Base-by-base conservation (phyloP, 192 early-diverging fungal genomes). In the Gonapodya sp. region DNA sequence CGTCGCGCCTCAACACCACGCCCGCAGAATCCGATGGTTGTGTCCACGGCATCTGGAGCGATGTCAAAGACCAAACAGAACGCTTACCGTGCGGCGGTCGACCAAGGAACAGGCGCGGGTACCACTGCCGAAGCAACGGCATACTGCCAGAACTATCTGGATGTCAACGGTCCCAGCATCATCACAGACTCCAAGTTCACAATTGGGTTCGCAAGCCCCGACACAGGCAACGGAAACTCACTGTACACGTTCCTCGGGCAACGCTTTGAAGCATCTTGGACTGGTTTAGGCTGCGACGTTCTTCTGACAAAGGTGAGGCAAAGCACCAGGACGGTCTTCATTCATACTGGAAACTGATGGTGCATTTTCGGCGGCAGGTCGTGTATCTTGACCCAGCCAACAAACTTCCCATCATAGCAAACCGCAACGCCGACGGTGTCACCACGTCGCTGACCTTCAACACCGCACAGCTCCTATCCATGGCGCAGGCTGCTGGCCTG, bases 211-310 rank as follows among this genome's bases (percentile, higher is more conserved):
- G n/a, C 79, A 1, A 37, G 36, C 24, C 82, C 82, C 18, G 78
- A 31, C 36, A 2, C 78, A 16, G 80, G 35, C 16, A 81, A 36
- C 79, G 82, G 78, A 1, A 80, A 36, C 8, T 78, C 80, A 31
- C 73, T 82, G 35, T 82, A 81, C 82, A 82, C 82, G 34, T 82
- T 82, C 80, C 36, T 82, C 16, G 81, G 35, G 14, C 80, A 81
- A 31, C 73, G 81, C 8, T 80, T 31, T 18, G 24, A 18, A 34
- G 2, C 78, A 8, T 81, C 80, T 8, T 82, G 82, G 82, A 36
- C 33, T 34, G 82, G 82, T 1, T 32, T 82, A 30, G 37, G 33
- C 24, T 82, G 82, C 82, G 36, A 82, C 78, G 46, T 24, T 16
- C 24, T 64, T 8, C 24, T 64, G 46, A 64, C 46, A 16, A 24